Percentiles rank a stretch among this genome's conserved stretches.
phyloP scores from a whole-genome alignment of 768 basidiomycete species.

The Pholiota conissans region DNA sequence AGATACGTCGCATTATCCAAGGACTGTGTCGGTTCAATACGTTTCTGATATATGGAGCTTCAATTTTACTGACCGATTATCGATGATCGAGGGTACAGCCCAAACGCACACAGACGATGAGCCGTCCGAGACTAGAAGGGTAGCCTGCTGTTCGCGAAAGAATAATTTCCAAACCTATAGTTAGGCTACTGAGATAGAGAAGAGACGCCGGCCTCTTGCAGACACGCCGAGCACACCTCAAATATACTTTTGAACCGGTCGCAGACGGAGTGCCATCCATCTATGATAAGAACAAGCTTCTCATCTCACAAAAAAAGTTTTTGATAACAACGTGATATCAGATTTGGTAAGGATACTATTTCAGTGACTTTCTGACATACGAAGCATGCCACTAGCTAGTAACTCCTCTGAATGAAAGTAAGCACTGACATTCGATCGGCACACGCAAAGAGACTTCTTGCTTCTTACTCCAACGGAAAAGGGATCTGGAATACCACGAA shows the following conservation, averaged over 20 bases:
- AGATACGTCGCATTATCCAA: not conserved
- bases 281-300: not conserved
- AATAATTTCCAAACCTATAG: no score
- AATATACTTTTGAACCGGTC: no score
- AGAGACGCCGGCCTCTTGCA: no score
- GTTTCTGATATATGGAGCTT: not conserved
- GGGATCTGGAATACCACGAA: not conserved
- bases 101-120: no score
- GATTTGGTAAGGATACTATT: not conserved
- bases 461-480: not conserved
- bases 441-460: not conserved
- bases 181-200: no score
- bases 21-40: not conserved
- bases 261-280: no score
- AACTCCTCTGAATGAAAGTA: not conserved
- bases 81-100: no score
- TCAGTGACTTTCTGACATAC: not conserved
- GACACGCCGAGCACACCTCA: no score
- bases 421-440: not conserved
- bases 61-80: no score
- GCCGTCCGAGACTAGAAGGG: no score
- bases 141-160: no score
- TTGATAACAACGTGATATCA: not conserved
- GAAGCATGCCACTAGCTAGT: not conserved
- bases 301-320: not conserved